These are phyloP conservation scores for Sporothrix protearum DNA, from an alignment of 2,329 filamentous ascomycete genomes.

Conservation along the genomic window DNA sequence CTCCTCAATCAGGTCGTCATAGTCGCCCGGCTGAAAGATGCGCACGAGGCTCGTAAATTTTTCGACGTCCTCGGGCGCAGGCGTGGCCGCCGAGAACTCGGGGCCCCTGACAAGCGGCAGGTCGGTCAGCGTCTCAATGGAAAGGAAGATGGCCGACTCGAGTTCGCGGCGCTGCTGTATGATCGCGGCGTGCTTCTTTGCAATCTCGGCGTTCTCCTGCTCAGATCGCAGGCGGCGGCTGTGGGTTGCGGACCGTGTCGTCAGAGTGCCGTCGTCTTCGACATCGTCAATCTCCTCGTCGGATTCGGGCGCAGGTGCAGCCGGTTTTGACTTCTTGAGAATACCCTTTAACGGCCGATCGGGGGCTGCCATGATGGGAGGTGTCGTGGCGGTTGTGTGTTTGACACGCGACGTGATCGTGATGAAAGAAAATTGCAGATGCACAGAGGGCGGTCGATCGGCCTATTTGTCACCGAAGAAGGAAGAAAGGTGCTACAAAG, in stretches of 20 bases:
- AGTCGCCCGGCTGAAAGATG: conserved; percentile 81
- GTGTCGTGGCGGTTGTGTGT: not conserved
- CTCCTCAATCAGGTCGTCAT: conserved; percentile 83
- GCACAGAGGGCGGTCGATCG: not conserved
- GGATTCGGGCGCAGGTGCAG: conserved; percentile 32
- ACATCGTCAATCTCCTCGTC: conserved; percentile 24
- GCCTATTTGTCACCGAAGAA: not conserved
- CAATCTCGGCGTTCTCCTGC: conserved; percentile 55
- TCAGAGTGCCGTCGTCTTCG: conserved; percentile 27
- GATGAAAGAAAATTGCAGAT: not conserved
- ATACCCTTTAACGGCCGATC: conserved; percentile 51
- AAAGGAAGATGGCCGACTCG: conserved; percentile 68
- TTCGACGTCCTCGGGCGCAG: conserved; percentile 56
- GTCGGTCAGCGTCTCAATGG: conserved; percentile 67
- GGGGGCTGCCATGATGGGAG: conserved; percentile 46
- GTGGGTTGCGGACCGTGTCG: conserved; percentile 29
- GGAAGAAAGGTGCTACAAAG: not conserved
- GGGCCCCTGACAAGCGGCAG: conserved; percentile 43
- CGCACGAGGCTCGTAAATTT: conserved; percentile 64
- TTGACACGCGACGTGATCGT: conserved; percentile 11
- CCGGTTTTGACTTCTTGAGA: conserved; percentile 53
- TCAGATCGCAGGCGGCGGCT: conserved; percentile 37
- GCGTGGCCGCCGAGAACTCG: conserved; percentile 43
- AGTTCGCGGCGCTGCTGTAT: conserved; percentile 79
- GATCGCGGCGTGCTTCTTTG: conserved; percentile 75